Evolutionary conservation across 208 protist genomes (phyloP).

Genomic region (Crithidia fasciculata): DNA sequence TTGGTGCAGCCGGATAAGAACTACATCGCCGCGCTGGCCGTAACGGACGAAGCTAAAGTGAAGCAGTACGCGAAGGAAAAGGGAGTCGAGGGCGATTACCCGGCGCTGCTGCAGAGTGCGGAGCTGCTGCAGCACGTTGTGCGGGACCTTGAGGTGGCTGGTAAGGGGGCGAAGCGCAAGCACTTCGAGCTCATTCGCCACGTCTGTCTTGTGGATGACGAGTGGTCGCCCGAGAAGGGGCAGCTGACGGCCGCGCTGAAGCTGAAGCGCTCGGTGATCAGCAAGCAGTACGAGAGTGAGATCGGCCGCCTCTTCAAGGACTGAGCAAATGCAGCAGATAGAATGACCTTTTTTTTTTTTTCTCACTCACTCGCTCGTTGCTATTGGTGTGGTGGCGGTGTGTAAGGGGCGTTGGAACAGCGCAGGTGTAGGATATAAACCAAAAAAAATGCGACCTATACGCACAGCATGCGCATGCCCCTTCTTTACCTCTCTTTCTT

Average conservation of each 20-base stretch:
- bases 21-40: constrained; percentile 67
- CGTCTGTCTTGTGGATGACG: constrained; percentile 55
- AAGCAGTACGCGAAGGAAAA: background rate
- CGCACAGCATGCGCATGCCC: too few species aligned
- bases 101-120: constrained; percentile 38
- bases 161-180: constrained; percentile 16
- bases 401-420: too few species aligned
- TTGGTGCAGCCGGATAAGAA: constrained; percentile 20
- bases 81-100: constrained; percentile 18
- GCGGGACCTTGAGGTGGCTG: background rate
- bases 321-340: constrained; percentile 4
- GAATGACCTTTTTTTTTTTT: background rate
- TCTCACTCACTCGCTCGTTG: background rate
- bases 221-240: constrained; percentile 87
- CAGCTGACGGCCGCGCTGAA: constrained; percentile 79
- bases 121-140: background rate
- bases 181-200: constrained; percentile 61
- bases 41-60: background rate
- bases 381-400: background rate
- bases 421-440: too few species aligned
- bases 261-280: constrained; percentile 61
- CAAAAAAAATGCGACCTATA: too few species aligned
- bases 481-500: too few species aligned
- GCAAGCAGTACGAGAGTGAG: constrained; percentile 50
- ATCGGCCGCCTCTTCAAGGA: constrained; percentile 67